Evolutionary conservation across 805 yeast genomes (phyloP), one percentile per base, ranked within the genome.

Genomic region (Blastobotrys attinorum): DNA sequence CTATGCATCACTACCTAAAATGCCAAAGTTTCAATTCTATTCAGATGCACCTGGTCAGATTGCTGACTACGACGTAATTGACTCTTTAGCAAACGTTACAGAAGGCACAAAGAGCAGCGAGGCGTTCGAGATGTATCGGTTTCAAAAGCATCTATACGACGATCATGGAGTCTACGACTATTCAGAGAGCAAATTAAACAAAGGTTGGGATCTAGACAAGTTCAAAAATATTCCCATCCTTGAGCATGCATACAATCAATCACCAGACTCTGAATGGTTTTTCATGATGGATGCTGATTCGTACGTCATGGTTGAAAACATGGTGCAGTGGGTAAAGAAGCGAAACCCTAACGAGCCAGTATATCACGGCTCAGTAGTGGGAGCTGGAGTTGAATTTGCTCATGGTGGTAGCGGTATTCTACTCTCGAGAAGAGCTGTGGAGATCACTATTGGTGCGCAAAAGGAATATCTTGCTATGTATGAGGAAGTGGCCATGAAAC

Each of bases 381-480:
- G 40, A 31, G 31, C 39, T 2, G 48, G 43, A 4, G 44, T 46
- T 21, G 33, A 45, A 27, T 65, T 64, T 47, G 70, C 66, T 3
- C 68, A 65, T 44, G 70, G 70, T 7, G 70, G 69, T 5, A 53
- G 64, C 1, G 68, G 65, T 5, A 59, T 62, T 6, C 56, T 63
- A 1, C 40, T 64, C 22, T 60, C 66, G 5, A 53, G 56, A 3
- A 58, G 53, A 5, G 60, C 64, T 4, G 46, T 63, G 48, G 52
- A 53, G 21, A 33, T 39, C 18, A 48, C 61, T 18, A 54, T 61
- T 42, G 63, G 59, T 17, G 22, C 31, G 2, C 48, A 46, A 20
- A 37, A 55, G 4, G 53, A 49, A 22, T 22, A 44, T 33, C 21
- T 47, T 3, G 50, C 47, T 10, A 43, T 47, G 23, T 60, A 52